Evolutionary conservation across 208 protist species (phyloP), one percentile per base, ranked within the genome.

Genomic region (Crithidia expoeki): DNA sequence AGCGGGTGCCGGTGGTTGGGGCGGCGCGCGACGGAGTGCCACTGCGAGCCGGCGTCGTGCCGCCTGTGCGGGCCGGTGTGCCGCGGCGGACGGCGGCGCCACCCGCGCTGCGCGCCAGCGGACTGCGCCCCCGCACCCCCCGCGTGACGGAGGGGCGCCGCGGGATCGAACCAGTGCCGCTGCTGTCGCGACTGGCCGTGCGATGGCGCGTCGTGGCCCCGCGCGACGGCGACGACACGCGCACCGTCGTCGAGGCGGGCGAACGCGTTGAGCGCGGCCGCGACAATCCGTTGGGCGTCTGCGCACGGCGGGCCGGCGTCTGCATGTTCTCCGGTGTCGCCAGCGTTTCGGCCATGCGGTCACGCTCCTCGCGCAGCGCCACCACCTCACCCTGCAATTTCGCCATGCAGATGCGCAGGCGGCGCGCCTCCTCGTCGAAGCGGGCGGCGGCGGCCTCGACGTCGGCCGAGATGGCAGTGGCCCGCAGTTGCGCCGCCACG

Each of bases 341-440:
- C 49, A 75, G 75, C 14, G 56, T 64, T 52, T 83, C 76, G 7
- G 79, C 40, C 0, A 51, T 56, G 1, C 77, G 78, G 64, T 93
- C 87, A 2, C 68, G 76, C 68, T 91, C 85, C 59, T 81, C 81
- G 59, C 83, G 85, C 44, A 96, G 76, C 11, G 67, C 73, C 38
- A 73, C 70, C 47, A 90, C 77, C 71, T 94, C 88, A 36, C 83
- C 74, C 55, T 94, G 84, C 40, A 96, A 81, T 52, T 82, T 69
- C 3, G 79, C 80, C 68, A 96, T 93, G 78, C 86, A 94, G 9
- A 83, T 34, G 60, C 89, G 91, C 53, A 94, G 74, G 17, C 68
- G 61, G 21, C 83, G 76, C n/a, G 74, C 90, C 81, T 96, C 88
- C 56, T 76, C 74, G 59, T 96, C 83, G 67, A 96, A 96, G 53